Base-by-base conservation (phyloP, 805 yeast species). In the Jamesozyma hellenica region DNA sequence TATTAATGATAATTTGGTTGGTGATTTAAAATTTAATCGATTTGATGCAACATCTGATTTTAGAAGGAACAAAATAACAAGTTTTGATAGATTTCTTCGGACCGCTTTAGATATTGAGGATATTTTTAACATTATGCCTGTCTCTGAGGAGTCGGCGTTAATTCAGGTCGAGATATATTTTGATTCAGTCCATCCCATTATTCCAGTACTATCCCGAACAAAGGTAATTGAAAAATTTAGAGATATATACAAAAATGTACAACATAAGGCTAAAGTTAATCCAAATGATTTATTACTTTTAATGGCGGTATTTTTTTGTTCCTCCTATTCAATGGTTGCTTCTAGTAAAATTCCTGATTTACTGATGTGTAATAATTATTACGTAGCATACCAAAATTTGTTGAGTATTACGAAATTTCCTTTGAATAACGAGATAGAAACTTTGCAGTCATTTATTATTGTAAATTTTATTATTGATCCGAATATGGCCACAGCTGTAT, bases 391-490 rank as follows among this genome's bases (percentile, higher is more conserved):
- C 30, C 41, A 44, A 28, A 36, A 35, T 16, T 38, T 56, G 8
- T 28, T 56, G 25, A 47, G 43, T 34, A n/a, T 42, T 9, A 36
- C 41, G 3, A 43, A 47, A 14, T 55, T 53, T 27, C 58, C 60
- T 7, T 33, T 44, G 14, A 42, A 31, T 21, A 50, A 58, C 3
- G 41, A 42, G 4, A n/a, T 52, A 16, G 55, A 50, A 34, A 40
- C 53, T 5, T 33, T 56, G n/a, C 55, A 50, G 37, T 49, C 58
- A 14, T 44, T 43, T 28, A 23, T 44, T 6, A 32, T 54, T 8
- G 51, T 52, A 1, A 52, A 53, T 38, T 55, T 55, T 43, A 45
- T 56, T 2, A 39, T 46, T 8, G 61, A 56, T 39, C 61, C 61
- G 6, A 56, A 56, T 39, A 56, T 56, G 61, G 50, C 49, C 1